phyloP scores from a whole-genome alignment of 306 rosid genomes.

The Prosopis cineraria region DNA sequence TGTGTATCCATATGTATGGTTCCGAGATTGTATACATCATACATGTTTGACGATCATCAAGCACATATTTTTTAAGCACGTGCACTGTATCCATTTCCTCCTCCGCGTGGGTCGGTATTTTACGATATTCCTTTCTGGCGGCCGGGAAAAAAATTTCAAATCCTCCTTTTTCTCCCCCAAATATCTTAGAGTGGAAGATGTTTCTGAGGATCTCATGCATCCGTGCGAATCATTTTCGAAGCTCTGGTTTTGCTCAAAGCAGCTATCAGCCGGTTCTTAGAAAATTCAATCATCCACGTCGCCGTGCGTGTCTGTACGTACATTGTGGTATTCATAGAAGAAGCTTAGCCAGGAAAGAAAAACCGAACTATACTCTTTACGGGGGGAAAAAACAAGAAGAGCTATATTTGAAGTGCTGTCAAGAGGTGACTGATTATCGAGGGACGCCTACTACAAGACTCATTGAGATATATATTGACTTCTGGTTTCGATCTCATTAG shows the following conservation, averaged over 20 bases:
- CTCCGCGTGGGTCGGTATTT: background rate
- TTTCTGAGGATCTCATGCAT: background rate
- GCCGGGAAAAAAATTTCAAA: background rate
- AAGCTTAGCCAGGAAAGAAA: background rate
- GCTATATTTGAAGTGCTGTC: background rate
- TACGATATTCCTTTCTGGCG: background rate
- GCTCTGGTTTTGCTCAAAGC: too few relatives aligned
- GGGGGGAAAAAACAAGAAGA: too few relatives aligned
- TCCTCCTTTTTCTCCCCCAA: background rate
- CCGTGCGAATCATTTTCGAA: background rate
- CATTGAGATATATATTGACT: too few relatives aligned
- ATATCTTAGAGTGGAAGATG: background rate
- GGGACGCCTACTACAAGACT: background rate
- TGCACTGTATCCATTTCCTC: background rate
- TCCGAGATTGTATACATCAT: too few relatives aligned
- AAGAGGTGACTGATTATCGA: slow-evolving; percentile 7
- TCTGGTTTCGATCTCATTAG: too few relatives aligned
- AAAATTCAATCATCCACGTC: background rate
- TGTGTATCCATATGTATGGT: too few relatives aligned
- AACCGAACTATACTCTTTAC: too few relatives aligned
- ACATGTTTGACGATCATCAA: background rate
- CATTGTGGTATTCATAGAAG: too few relatives aligned
- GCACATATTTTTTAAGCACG: background rate
- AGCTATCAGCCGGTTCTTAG: background rate
- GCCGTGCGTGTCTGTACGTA: too few relatives aligned